Evolutionary conservation across 1,284 basidiomycete genomes (phyloP), one percentile per base, ranked within the genome.

Genomic region (Xanthoconium separans): DNA sequence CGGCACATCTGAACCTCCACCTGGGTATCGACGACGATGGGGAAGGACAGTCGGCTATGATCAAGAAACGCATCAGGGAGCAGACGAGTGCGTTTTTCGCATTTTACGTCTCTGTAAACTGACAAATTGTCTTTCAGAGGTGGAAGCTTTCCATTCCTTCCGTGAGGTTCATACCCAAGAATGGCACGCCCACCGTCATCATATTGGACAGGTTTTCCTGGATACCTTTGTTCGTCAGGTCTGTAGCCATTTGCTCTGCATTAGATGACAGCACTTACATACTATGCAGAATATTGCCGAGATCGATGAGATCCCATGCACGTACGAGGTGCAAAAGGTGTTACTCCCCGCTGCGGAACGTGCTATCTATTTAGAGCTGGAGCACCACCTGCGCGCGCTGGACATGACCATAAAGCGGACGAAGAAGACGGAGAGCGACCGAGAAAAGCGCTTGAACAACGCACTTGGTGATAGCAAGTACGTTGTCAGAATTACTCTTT

Each of bases 111-210:
- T 48, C 43, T 20, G 47, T 34, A 24, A 41, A 37, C 56, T 57
- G 50, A 57, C 45, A 2, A 6, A n/a, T n/a, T 44, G 22, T 31
- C 52, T 42, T 62, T n/a, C 60, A 92, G 90, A 85, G 54, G 93
- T 90, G 46, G 95, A 98, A 68, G 85, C 86, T 61, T 98, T 98
- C 81, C 93, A 97, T 70, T 95, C 95, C 1, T 98, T 95, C 86
- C 85, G 94, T 29, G 95, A 98, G 66, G 88, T 95, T 18, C 94
- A 93, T 65, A 95, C 88, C 43, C 72, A 90, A 20, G 90, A 94
- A 59, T 98, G 95, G 95, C 95, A 97, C 67, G 85, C 85, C 2
- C 87, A 93, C 61, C 85, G 95, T 9, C 87, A 95, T 64, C 76
- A 84, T 55, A 74, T 95, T 16, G 95, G 92, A 0, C 95, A 98